Conservation (phyloP, 768 basidiomycete species). For the Crassisporium funariophilum region DNA sequence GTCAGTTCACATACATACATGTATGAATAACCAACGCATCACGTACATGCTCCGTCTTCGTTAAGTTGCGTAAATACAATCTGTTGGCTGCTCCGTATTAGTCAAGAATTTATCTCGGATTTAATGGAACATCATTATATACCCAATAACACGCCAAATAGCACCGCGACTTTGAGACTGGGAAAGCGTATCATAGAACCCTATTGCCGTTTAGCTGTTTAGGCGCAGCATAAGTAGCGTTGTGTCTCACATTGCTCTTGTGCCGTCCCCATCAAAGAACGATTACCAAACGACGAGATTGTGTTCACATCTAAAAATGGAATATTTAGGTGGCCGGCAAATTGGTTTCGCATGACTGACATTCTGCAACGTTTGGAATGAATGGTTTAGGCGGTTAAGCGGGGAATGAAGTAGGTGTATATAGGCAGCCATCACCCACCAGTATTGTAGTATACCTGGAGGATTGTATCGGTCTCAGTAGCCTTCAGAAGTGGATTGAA, state of each 20-base stretch:
- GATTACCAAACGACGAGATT: conserved; percentile 41
- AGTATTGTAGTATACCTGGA: conserved; percentile 52
- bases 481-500: neutral
- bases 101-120: neutral
- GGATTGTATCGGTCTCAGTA: neutral
- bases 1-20: neutral
- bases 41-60: conserved; percentile 38
- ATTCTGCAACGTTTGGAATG: conserved; percentile 13
- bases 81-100: conserved; percentile 43
- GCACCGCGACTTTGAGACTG: conserved; percentile 49
- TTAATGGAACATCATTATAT: conserved; percentile 1
- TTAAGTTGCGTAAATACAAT: conserved; percentile 56
- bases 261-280: conserved; percentile 55
- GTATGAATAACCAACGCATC: neutral
- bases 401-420: too few species aligned
- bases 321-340: neutral
- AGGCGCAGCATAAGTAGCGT: neutral
- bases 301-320: conserved; percentile 44
- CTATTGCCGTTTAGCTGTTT: conserved; percentile 24
- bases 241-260: conserved; percentile 53
- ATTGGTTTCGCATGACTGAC: conserved; percentile 4
- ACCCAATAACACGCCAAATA: conserved; percentile 58
- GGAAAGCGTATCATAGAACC: conserved; percentile 50
- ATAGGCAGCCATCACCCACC: too few species aligned
- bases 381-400: too few species aligned